Conservation (phyloP, 2,329 filamentous ascomycete genomes). For the Aspergillus jensenii region DNA sequence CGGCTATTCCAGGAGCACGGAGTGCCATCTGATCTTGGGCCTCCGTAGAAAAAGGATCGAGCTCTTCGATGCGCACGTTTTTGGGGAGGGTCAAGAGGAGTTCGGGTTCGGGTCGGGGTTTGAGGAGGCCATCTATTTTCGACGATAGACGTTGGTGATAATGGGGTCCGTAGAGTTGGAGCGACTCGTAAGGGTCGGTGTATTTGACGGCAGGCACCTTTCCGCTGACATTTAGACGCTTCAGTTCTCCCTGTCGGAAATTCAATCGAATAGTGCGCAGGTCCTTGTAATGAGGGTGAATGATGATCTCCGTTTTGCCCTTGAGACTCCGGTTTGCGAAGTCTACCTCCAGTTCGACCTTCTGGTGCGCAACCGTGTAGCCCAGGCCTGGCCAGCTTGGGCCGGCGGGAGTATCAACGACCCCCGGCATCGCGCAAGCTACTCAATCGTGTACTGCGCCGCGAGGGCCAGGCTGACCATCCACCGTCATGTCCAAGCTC, state of each 20-base stretch:
- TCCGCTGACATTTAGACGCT: slow-evolving; percentile 49
- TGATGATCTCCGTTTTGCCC: slow-evolving; percentile 77
- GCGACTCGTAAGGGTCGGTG: slow-evolving; percentile 46
- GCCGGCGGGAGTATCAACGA: slow-evolving; percentile 35
- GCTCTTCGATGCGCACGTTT: slow-evolving; percentile 61
- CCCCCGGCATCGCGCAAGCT: slow-evolving; percentile 39
- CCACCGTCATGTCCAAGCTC: slow-evolving; percentile 40
- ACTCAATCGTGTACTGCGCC: slow-evolving; percentile 39
- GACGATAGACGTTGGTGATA: slow-evolving; percentile 77
- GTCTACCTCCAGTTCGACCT: slow-evolving; percentile 85
- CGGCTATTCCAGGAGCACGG: slow-evolving; percentile 38
- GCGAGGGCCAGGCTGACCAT: slow-evolving; percentile 35
- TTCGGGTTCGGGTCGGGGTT: slow-evolving; percentile 55
- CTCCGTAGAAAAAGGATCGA: slow-evolving; percentile 54
- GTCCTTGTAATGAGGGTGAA: slow-evolving; percentile 63
- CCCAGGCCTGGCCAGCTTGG: slow-evolving; percentile 35
- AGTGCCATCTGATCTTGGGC: slow-evolving; percentile 47
- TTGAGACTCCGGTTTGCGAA: slow-evolving; percentile 73
- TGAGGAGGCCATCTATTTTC: slow-evolving; percentile 61
- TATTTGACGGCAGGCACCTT: slow-evolving; percentile 42
- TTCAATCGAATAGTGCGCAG: slow-evolving; percentile 59
- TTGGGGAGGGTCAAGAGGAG: slow-evolving; percentile 61
- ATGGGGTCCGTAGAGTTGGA: slow-evolving; percentile 58
- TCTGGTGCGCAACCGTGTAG: slow-evolving; percentile 73
- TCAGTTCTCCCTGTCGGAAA: slow-evolving; percentile 62